A percentile compares a stretch with the other conserved stretches of the same genome.
Evolutionary conservation across 2,329 filamentous ascomycete species (phyloP).

Genomic region (Ceratocystis albifundus): DNA sequence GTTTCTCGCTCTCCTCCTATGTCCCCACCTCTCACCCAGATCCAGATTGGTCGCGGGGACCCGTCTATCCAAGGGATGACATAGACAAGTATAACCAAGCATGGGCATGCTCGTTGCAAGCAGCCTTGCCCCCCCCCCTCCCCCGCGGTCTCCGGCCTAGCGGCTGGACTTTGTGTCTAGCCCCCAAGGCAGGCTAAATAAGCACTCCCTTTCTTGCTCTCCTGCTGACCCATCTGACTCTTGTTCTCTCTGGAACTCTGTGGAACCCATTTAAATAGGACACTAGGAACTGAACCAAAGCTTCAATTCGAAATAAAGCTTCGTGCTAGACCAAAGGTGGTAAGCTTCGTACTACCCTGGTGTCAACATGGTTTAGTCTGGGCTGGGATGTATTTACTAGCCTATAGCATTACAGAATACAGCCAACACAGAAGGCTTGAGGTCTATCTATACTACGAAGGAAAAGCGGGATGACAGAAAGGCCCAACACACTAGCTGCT

Average conservation of each 20-base stretch:
- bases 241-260: neutral
- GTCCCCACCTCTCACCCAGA: too few relatives aligned
- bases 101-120: neutral
- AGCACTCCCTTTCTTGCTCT: neutral
- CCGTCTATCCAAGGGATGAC: too few relatives aligned
- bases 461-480: too few relatives aligned
- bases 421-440: neutral
- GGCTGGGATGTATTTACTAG: neutral
- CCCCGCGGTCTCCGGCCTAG: neutral
- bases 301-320: constrained; percentile 1
- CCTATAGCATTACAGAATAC: neutral
- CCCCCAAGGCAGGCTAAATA: neutral
- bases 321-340: constrained; percentile 8
- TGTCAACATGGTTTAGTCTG: neutral
- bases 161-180: neutral
- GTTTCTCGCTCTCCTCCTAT: too few relatives aligned
- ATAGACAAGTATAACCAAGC: too few relatives aligned
- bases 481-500: too few relatives aligned
- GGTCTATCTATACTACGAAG: neutral
- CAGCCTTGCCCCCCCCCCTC: too few relatives aligned
- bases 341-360: constrained; percentile 6
- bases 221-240: neutral
- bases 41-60: too few relatives aligned
- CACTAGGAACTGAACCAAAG: neutral
- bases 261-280: neutral